Percentiles rank a stretch among this genome's conserved stretches.
Evolutionary conservation across 257 asterid species (phyloP).

Genomic region (Solanum medicagineum): DNA sequence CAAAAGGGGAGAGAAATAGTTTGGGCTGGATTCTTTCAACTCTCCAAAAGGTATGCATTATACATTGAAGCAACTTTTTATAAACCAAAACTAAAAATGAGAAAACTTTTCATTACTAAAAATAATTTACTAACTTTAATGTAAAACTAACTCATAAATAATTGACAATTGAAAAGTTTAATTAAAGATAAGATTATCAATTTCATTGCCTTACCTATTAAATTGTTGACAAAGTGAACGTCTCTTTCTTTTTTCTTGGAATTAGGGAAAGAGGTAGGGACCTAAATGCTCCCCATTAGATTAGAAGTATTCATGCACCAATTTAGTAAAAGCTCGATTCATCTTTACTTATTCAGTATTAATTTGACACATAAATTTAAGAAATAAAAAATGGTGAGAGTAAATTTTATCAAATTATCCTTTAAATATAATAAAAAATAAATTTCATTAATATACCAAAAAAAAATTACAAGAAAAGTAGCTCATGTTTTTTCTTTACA

Average conservation of each 20-base stretch:
- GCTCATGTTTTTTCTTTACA: too few relatives aligned
- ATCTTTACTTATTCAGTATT: not conserved
- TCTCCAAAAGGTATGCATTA: too few relatives aligned
- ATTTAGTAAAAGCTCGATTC: not conserved
- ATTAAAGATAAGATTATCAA: not conserved
- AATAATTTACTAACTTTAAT: not conserved
- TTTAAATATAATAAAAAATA: too few relatives aligned
- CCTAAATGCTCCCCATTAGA: not conserved
- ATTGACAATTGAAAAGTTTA: not conserved
- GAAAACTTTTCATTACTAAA: not conserved
- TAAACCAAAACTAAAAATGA: not conserved
- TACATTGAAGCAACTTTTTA: too few relatives aligned
- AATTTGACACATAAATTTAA: too few relatives aligned
- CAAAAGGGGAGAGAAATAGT: not conserved
- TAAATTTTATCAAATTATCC: too few relatives aligned
- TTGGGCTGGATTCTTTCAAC: not conserved
- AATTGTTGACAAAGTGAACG: not conserved
- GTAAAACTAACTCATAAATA: not conserved
- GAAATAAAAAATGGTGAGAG: too few relatives aligned
- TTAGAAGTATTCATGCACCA: not conserved
- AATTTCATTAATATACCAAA: too few relatives aligned
- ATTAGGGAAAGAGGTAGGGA: not conserved
- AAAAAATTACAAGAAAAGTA: too few relatives aligned
- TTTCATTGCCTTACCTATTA: not conserved
- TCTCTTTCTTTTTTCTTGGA: not conserved